A percentile compares a stretch with the other conserved stretches of the same genome.
phyloP scores from a whole-genome alignment of 306 rosid genomes.

The Prunus dulcis region DNA sequence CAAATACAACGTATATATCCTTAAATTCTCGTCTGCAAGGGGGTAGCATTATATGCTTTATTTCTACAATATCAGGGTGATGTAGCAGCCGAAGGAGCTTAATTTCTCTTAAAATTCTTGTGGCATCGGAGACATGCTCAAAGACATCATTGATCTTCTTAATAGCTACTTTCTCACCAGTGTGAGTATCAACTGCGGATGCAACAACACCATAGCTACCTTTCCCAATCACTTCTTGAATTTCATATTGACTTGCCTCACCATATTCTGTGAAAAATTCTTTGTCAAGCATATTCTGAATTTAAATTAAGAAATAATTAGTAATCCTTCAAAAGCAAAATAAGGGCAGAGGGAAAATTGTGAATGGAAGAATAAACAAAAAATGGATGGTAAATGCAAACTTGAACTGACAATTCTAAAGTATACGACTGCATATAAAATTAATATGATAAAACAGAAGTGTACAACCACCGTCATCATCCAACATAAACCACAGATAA shows the following conservation, averaged over 20 bases:
- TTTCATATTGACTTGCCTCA: constrained; percentile 64
- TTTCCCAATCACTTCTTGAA: constrained; percentile 60
- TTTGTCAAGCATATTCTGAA: constrained; percentile 59
- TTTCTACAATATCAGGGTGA: constrained; percentile 71
- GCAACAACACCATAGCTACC: constrained; percentile 82
- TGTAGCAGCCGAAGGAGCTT: constrained; percentile 62
- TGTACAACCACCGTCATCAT: no score
- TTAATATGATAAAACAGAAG: no score
- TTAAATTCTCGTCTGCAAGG: constrained; percentile 61
- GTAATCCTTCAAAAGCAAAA: constrained; percentile 13
- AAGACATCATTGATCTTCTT: constrained; percentile 64
- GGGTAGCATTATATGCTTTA: constrained; percentile 68
- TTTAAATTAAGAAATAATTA: constrained; percentile 20
- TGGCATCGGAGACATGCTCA: constrained; percentile 65
- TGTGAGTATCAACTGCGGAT: constrained; percentile 61
- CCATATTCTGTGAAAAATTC: constrained; percentile 75
- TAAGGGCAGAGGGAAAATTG: neutral
- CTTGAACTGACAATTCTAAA: no score
- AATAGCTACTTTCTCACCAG: constrained; percentile 65
- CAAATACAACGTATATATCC: constrained; percentile 65
- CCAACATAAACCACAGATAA: no score
- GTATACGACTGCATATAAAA: no score
- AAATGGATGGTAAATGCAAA: no score
- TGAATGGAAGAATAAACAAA: no score
- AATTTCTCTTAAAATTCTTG: constrained; percentile 59